These are phyloP conservation scores for Leccinum brunneo-olivaceum DNA, from an alignment of 1,284 basidiomycete species.

Conservation along the genomic window DNA sequence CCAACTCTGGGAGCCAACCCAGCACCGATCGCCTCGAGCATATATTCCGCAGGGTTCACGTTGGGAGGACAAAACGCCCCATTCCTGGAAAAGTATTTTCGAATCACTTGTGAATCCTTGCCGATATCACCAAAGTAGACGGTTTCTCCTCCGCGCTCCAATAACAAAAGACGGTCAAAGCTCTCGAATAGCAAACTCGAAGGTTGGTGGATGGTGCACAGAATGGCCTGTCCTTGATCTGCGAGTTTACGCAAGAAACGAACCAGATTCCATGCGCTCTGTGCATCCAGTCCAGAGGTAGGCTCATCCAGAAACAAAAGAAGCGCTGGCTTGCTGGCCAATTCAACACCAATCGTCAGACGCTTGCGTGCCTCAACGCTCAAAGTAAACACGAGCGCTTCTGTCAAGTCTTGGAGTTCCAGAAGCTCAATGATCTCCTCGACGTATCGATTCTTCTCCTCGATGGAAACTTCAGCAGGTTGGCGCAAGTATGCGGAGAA, in stretches of 20 bases:
- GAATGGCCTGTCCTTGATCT: constrained; percentile 77
- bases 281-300: constrained; percentile 71
- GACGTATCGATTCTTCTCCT: constrained; percentile 80
- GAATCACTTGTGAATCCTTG: constrained; percentile 51
- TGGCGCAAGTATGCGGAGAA: constrained; percentile 92
- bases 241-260: constrained; percentile 82
- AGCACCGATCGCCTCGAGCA: constrained; percentile 71
- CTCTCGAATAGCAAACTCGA: constrained; percentile 60
- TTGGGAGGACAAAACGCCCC: constrained; percentile 60
- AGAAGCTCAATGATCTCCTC: constrained; percentile 72
- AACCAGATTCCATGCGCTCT: constrained; percentile 79
- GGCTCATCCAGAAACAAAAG: constrained; percentile 71
- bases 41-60: constrained; percentile 56
- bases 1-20: constrained; percentile 61
- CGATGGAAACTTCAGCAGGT: constrained; percentile 60
- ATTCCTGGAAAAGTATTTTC: constrained; percentile 63
- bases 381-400: constrained; percentile 56
- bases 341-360: constrained; percentile 83
- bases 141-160: constrained; percentile 62
- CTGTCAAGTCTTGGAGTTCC: constrained; percentile 58
- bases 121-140: constrained; percentile 82
- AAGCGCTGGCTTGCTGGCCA: constrained; percentile 77
- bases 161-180: constrained; percentile 68
- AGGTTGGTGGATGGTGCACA: constrained; percentile 76
- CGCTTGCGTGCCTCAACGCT: constrained; percentile 81